A percentile compares a stretch with the other conserved stretches of the same genome.
Conservation (phyloP, 2,329 filamentous ascomycete species). For the Cladosporium sp. region DNA sequence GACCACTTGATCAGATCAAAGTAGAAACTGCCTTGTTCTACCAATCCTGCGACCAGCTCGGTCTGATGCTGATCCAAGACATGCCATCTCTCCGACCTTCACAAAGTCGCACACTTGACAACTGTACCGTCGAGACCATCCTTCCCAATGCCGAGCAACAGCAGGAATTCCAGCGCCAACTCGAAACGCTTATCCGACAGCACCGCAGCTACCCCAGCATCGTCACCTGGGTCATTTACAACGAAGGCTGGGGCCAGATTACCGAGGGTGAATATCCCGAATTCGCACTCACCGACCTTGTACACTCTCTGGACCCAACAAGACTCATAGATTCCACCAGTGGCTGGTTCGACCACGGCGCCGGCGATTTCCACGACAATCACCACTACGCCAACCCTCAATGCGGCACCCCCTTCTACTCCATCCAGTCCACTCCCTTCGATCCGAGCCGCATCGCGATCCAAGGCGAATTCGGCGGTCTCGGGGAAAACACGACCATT, state of each 20-base stretch:
- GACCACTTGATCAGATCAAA: conserved; percentile 53
- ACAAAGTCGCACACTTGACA: conserved; percentile 36
- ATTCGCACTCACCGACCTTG: conserved; percentile 54
- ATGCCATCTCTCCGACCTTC: conserved; percentile 61
- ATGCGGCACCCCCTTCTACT: conserved; percentile 70
- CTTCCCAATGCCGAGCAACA: conserved; percentile 53
- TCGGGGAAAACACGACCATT: conserved; percentile 64
- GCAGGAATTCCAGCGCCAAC: conserved; percentile 63
- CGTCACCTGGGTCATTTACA: conserved; percentile 68
- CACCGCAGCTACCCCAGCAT: conserved; percentile 66
- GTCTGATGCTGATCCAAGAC: conserved; percentile 66
- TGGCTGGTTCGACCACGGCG: conserved; percentile 69
- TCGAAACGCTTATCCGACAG: conserved; percentile 62
- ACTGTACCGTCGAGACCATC: conserved; percentile 27
- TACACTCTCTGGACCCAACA: conserved; percentile 61
- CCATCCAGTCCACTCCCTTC: conserved; percentile 55
- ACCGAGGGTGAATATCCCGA: conserved; percentile 55
- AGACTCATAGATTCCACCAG: conserved; percentile 63
- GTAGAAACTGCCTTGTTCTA: conserved; percentile 66
- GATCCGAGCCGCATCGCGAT: conserved; percentile 63
- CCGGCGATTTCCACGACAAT: conserved; percentile 68
- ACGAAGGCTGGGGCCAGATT: conserved; percentile 70
- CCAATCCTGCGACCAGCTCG: conserved; percentile 63
- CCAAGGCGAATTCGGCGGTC: conserved; percentile 70
- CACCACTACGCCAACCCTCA: conserved; percentile 72